Percentiles rank a stretch among this genome's conserved stretches.
phyloP scores from a whole-genome alignment of 2,329 filamentous ascomycete species.

The Fusarium concolor region DNA sequence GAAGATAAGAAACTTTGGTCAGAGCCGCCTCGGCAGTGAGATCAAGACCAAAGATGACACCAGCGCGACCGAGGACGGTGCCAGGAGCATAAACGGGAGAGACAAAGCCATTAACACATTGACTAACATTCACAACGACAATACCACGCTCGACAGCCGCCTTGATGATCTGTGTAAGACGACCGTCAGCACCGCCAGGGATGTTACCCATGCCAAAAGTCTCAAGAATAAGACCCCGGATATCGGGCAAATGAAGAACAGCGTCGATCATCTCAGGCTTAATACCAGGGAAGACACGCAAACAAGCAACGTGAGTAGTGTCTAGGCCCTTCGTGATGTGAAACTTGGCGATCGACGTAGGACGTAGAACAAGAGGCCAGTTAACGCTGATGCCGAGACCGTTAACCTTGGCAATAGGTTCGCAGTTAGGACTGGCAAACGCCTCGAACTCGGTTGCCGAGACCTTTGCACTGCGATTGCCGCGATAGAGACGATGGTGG shows the following conservation, averaged over 20 bases:
- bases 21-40: slow-evolving; percentile 91
- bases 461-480: slow-evolving; percentile 89
- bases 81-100: slow-evolving; percentile 82
- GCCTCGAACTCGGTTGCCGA: slow-evolving; percentile 88
- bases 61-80: slow-evolving; percentile 81
- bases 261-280: slow-evolving; percentile 93
- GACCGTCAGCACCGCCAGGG: slow-evolving; percentile 82
- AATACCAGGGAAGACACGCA: slow-evolving; percentile 92
- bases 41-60: slow-evolving; percentile 89
- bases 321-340: slow-evolving; percentile 79
- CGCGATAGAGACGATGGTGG: slow-evolving; percentile 89
- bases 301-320: slow-evolving; percentile 88
- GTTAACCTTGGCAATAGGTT: slow-evolving; percentile 83
- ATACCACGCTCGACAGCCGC: slow-evolving; percentile 83
- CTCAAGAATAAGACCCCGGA: slow-evolving; percentile 86
- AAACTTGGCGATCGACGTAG: slow-evolving; percentile 80
- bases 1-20: slow-evolving; percentile 88
- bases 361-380: slow-evolving; percentile 81
- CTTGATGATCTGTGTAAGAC: slow-evolving; percentile 80
- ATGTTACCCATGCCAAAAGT: slow-evolving; percentile 95
- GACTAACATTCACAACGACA: slow-evolving; percentile 90
- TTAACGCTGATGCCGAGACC: slow-evolving; percentile 83
- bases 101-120: slow-evolving; percentile 83
- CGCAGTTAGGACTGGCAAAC: slow-evolving; percentile 88
- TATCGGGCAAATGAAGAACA: slow-evolving; percentile 78